Evolutionary conservation across 108 stramenopile genomes (phyloP).

Genomic region (Discostella stelligeroides): DNA sequence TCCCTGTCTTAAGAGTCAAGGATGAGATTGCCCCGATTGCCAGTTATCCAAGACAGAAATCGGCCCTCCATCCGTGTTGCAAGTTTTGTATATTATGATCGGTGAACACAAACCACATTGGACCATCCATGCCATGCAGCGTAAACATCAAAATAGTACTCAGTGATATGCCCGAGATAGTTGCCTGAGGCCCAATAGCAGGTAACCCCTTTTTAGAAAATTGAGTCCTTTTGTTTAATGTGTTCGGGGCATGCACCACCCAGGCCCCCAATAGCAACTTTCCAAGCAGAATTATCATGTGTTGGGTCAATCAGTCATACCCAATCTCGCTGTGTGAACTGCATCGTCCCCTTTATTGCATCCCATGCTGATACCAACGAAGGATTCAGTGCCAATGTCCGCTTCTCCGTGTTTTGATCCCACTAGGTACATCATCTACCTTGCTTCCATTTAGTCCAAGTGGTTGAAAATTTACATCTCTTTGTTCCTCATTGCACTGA

Average conservation of each 20-base stretch:
- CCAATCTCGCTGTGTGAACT: slow-evolving; percentile 54
- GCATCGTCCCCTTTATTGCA: slow-evolving; percentile 81
- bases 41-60: not conserved
- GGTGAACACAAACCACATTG: slow-evolving; percentile 19
- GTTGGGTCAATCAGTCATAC: slow-evolving; percentile 31
- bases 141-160: slow-evolving; percentile 24
- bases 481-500: not conserved
- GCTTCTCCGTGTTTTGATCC: not conserved
- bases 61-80: slow-evolving; percentile 6
- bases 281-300: slow-evolving; percentile 44
- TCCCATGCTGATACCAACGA: slow-evolving; percentile 52
- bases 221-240: not conserved
- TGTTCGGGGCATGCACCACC: not conserved
- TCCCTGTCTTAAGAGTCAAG: too few relatives aligned
- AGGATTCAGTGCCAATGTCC: slow-evolving; percentile 10
- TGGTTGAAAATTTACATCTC: not conserved
- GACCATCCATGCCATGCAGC: slow-evolving; percentile 16
- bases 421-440: not conserved
- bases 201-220: slow-evolving; percentile 15
- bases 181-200: slow-evolving; percentile 14
- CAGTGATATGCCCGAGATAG: slow-evolving; percentile 13
- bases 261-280: not conserved
- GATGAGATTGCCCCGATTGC: too few relatives aligned
- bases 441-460: not conserved
- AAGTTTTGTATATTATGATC: not conserved